Evolutionary conservation across 345 rosid species (phyloP).

Genomic region (Salix exigua): DNA sequence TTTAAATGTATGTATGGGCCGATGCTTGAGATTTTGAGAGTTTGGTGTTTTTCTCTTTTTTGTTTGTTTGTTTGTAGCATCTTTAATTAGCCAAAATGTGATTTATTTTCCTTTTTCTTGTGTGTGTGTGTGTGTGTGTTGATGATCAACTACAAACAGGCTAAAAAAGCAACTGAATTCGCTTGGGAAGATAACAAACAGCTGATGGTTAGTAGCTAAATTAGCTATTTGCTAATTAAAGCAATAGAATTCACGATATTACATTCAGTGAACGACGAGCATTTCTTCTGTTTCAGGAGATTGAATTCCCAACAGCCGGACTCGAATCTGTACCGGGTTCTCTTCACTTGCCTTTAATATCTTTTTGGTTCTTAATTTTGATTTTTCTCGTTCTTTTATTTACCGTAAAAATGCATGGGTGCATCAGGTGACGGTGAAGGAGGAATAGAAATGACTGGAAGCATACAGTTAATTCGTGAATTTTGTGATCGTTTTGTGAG

Average conservation of each 20-base stretch:
- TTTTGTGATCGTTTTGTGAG: slow-evolving; percentile 64
- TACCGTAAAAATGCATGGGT: neutral
- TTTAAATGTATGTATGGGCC: neutral
- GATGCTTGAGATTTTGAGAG: too few species aligned
- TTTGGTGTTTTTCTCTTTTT: neutral
- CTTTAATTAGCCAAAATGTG: too few species aligned
- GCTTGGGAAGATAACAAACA: slow-evolving; percentile 61
- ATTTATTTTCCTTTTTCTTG: neutral
- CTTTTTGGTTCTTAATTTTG: neutral
- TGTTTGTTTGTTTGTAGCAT: neutral
- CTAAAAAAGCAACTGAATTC: slow-evolving; percentile 61
- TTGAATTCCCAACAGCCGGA: slow-evolving; percentile 93
- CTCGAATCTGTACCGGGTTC: slow-evolving; percentile 87
- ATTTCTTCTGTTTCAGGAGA: slow-evolving; percentile 57
- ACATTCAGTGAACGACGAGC: slow-evolving; percentile 21
- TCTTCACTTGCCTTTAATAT: neutral
- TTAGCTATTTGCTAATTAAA: neutral
- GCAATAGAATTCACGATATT: slow-evolving; percentile 2
- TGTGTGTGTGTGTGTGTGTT: neutral
- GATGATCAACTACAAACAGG: slow-evolving; percentile 38
- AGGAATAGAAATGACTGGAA: slow-evolving; percentile 85
- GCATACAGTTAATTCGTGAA: slow-evolving; percentile 80
- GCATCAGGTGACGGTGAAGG: slow-evolving; percentile 91
- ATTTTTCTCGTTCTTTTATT: neutral
- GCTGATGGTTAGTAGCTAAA: slow-evolving; percentile 50